Percentiles rank a stretch among this genome's conserved stretches.
Evolutionary conservation across 2,329 filamentous ascomycete species (phyloP).

Genomic region (Fusarium sulawesiense): DNA sequence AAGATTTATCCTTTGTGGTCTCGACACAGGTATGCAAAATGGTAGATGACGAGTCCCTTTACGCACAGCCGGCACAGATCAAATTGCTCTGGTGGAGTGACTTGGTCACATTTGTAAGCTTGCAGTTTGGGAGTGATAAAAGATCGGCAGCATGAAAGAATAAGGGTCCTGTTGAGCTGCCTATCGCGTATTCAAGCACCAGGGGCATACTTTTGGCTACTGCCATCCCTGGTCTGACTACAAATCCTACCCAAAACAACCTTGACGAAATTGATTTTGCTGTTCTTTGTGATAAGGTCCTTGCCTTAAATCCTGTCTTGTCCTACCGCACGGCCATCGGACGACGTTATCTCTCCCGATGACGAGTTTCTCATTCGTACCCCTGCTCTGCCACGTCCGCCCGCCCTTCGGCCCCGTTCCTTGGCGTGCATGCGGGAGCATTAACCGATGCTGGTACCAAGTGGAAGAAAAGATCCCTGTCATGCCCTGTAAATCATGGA

Average conservation of each 20-base stretch:
- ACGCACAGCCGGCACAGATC: background rate
- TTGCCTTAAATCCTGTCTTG: background rate
- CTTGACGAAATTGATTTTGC: background rate
- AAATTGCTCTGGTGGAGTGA: background rate
- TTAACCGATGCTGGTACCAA: background rate
- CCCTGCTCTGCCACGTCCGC: conserved; percentile 5
- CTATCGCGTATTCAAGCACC: background rate
- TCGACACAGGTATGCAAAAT: background rate
- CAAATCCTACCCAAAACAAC: background rate
- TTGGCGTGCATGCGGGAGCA: conserved; percentile 5
- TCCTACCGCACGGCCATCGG: background rate
- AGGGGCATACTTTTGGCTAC: background rate
- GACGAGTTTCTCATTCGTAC: conserved; percentile 1
- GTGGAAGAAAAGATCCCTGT: background rate
- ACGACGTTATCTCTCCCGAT: background rate
- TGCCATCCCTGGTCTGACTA: background rate
- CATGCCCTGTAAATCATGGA: background rate
- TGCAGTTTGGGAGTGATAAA: background rate
- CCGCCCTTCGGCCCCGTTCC: background rate
- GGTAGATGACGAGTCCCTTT: background rate
- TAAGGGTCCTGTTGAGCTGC: background rate
- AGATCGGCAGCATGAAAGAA: background rate
- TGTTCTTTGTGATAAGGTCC: background rate
- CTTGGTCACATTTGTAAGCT: background rate
- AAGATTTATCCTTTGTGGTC: background rate